Conservation (phyloP, 108 stramenopile genomes). For the Skeletonema tropicum region DNA sequence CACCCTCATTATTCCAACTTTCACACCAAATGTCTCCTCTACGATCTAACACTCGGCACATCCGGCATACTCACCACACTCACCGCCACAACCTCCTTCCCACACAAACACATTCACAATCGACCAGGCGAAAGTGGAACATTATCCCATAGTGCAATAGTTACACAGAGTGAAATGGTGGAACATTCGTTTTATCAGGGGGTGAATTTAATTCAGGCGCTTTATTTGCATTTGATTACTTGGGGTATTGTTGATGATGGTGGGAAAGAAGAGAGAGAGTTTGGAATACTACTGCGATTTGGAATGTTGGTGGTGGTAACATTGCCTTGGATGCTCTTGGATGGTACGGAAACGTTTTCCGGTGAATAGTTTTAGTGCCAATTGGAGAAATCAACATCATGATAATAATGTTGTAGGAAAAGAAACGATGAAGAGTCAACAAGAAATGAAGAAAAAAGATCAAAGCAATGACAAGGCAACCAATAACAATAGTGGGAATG, state of each 20-base stretch:
- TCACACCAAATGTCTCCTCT: conserved; percentile 38
- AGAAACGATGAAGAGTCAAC: not conserved
- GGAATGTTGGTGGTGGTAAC: conserved; percentile 54
- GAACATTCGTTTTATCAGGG: conserved; percentile 88
- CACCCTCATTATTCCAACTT: conserved; percentile 17
- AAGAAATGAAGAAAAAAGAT: conserved; percentile 26
- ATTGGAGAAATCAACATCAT: conserved; percentile 44
- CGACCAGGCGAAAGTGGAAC: conserved; percentile 70
- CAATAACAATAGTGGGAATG: not conserved
- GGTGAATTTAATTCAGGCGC: conserved; percentile 72
- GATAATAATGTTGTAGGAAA: not conserved
- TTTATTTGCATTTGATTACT: conserved; percentile 61
- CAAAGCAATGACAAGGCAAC: not conserved
- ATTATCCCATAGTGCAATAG: conserved; percentile 65
- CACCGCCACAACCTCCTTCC: conserved; percentile 79
- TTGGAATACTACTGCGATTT: conserved; percentile 14
- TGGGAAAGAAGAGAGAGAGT: not conserved
- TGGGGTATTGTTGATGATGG: not conserved
- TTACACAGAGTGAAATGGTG: conserved; percentile 88
- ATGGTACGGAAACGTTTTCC: conserved; percentile 60
- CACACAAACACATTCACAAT: conserved; percentile 61
- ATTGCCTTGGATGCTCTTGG: conserved; percentile 83
- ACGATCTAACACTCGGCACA: conserved; percentile 64
- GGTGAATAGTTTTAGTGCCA: conserved; percentile 77
- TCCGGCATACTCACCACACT: conserved; percentile 66